Percentiles rank a stretch among this genome's conserved stretches.
phyloP scores from a whole-genome alignment of 768 basidiomycete species.

The Lentinula sp. region DNA sequence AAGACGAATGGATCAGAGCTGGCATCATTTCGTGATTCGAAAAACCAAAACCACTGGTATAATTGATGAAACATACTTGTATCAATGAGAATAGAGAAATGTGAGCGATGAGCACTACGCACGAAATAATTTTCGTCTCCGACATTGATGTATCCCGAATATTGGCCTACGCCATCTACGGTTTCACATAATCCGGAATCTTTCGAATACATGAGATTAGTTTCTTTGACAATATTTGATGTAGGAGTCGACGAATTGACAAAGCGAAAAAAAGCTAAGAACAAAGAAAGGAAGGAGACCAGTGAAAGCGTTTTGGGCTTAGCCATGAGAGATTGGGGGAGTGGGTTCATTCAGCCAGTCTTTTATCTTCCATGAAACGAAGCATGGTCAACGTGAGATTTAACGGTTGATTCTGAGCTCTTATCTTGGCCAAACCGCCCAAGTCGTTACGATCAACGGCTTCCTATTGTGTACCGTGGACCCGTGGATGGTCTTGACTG shows the following conservation, averaged over 20 bases:
- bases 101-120: background rate
- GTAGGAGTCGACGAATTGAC: background rate
- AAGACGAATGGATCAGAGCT: slow-evolving; percentile 39
- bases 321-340: background rate
- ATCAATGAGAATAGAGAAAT: background rate
- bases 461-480: background rate
- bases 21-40: slow-evolving; percentile 35
- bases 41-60: slow-evolving; percentile 46
- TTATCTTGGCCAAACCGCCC: background rate
- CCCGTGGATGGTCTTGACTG: background rate
- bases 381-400: background rate
- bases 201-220: slow-evolving; percentile 16
- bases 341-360: background rate
- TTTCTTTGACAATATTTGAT: background rate
- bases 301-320: background rate
- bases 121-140: slow-evolving; percentile 39
- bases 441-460: background rate
- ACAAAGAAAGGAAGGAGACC: background rate
- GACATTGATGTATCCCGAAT: slow-evolving; percentile 38
- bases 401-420: background rate
- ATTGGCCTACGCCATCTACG: slow-evolving; percentile 31
- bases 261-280: background rate
- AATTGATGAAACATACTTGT: background rate
- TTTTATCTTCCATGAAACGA: background rate
- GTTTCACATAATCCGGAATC: slow-evolving; percentile 43